Percentiles rank a stretch among this genome's conserved stretches.
phyloP scores from a whole-genome alignment of 768 basidiomycete species.

The Serendipita sp. region DNA sequence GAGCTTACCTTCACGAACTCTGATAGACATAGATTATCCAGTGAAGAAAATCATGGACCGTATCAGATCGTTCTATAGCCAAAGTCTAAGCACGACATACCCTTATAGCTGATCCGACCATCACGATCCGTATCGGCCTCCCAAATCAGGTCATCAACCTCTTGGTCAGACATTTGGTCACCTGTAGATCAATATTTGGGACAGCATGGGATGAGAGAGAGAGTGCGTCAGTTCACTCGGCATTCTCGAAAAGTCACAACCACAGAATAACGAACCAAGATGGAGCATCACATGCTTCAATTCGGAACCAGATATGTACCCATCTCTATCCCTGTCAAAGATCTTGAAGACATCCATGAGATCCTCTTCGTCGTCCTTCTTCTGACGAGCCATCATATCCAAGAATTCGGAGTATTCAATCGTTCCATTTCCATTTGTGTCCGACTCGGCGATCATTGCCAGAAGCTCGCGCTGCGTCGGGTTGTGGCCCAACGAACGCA shows the following conservation, averaged over 20 bases:
- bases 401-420: conserved; percentile 78
- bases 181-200: conserved; percentile 25
- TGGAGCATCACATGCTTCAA: conserved; percentile 83
- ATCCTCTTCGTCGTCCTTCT: conserved; percentile 88
- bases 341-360: conserved; percentile 94
- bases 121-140: conserved; percentile 91
- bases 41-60: conserved; percentile 5
- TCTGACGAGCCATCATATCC: conserved; percentile 73
- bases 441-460: conserved; percentile 93
- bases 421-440: conserved; percentile 73
- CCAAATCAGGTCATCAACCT: conserved; percentile 94
- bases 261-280: conserved; percentile 38
- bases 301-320: conserved; percentile 74
- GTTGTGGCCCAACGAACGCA: conserved; percentile 86
- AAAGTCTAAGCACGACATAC: conserved; percentile 21
- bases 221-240: background rate
- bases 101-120: conserved; percentile 78
- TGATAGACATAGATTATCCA: conserved; percentile 15
- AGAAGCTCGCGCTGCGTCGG: conserved; percentile 81
- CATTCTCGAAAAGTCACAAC: background rate
- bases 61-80: conserved; percentile 1
- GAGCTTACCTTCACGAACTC: conserved; percentile 58
- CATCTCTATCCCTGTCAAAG: conserved; percentile 92
- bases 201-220: background rate
- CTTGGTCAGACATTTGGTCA: conserved; percentile 71